Conservation (phyloP, 345 rosid species). For the Raphanus sativus region DNA sequence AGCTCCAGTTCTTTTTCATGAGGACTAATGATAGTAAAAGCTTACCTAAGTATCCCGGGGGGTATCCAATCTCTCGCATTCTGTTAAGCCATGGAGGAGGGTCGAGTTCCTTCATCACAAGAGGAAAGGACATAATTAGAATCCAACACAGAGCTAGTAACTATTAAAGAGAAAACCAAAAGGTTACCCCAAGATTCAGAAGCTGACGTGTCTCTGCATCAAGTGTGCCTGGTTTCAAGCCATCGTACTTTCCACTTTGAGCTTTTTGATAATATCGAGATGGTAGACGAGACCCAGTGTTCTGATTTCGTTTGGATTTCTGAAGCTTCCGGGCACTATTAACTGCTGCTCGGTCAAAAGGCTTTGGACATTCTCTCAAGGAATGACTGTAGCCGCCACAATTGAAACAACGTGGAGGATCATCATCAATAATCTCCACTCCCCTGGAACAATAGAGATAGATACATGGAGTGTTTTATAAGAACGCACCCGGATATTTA, state of each 20-base stretch:
- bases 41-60: constrained; percentile 94
- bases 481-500: not conserved
- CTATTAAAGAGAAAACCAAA: not conserved
- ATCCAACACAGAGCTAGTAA: not conserved
- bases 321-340: constrained; percentile 78
- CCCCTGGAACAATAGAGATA: constrained; percentile 52
- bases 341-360: constrained; percentile 79
- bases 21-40: not conserved
- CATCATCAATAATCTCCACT: constrained; percentile 62
- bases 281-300: constrained; percentile 54
- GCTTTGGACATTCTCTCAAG: constrained; percentile 82
- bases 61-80: constrained; percentile 98
- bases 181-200: constrained; percentile 82
- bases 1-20: not conserved
- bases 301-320: constrained; percentile 67
- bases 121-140: not conserved
- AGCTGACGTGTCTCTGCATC: constrained; percentile 75
- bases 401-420: constrained; percentile 90
- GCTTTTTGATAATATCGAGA: constrained; percentile 73
- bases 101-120: constrained; percentile 75
- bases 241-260: constrained; percentile 79
- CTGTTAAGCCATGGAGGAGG: constrained; percentile 98
- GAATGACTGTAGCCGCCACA: constrained; percentile 93
- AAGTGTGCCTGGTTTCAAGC: constrained; percentile 81
- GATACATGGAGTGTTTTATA: constrained; percentile 23